Evolutionary conservation across 2,329 filamentous ascomycete species (phyloP), one percentile per base, ranked within the genome.

Genomic region (Colletotrichum musicola): DNA sequence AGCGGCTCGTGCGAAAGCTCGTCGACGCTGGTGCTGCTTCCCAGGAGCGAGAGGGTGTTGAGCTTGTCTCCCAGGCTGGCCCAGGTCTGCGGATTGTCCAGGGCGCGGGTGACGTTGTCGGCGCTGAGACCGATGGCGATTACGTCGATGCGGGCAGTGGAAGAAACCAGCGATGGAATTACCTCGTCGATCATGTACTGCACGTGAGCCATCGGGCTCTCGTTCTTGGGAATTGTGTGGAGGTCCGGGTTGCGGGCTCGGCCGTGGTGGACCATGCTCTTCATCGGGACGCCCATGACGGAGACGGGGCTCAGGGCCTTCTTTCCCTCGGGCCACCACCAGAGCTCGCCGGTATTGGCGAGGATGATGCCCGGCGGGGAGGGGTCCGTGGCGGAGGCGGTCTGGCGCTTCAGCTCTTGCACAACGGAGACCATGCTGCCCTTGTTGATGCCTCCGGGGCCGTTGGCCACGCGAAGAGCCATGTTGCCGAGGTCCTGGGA

Each of bases 311-410:
- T 92, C 69, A 97, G 82, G 0, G 89, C 84, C 56, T 86, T 85
- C 59, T 85, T 80, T 1, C 85, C 85, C 59, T 87, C 85, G 47
- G 92, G 88, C 77, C 92, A 93, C 90, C 93, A 98, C 74, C 90
- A 83, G 18, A 93, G 82, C 79, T 97, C 90, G 4, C 93, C 93
- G 4, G 89, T 84, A 76, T 97, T 98, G 53, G 93, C 88, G 27
- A 97, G 82, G 30, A 98, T 81, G 64, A 98, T 81, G 3, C 87
- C 92, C 0, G 86, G 89, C 1, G 81, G 71, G 2, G 77, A 72
- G 0, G 75, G 30, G 20, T 83, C 80, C 0, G 72, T 55, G 0
- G 77, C 71, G 14, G 78, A 80, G 40, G 78, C 78, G 25, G 54
- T 70, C 64, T 84, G 79, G 16, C 73, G 61, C 49, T 75, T 75